Conservation (phyloP, 805 yeast species). For the Scheffersomyces stipitis region DNA sequence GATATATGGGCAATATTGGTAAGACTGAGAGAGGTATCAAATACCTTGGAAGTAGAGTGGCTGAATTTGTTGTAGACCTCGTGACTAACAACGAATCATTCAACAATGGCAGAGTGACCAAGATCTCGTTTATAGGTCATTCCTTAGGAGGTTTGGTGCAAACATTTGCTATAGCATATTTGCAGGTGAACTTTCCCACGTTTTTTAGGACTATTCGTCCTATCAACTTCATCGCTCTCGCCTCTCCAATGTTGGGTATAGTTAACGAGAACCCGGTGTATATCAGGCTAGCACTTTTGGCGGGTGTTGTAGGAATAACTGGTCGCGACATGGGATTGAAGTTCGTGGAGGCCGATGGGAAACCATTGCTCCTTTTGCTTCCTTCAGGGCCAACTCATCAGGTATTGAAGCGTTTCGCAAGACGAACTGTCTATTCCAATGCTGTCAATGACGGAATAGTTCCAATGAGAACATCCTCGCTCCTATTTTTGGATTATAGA, state of each 20-base stretch:
- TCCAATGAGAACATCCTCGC: conserved; percentile 86
- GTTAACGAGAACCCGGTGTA: conserved; percentile 84
- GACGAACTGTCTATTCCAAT: conserved; percentile 87
- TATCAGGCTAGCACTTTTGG: conserved; percentile 77
- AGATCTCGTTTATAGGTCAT: conserved; percentile 87
- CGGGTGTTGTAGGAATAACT: conserved; percentile 89
- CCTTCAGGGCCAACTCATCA: conserved; percentile 74
- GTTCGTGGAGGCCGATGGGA: conserved; percentile 38
- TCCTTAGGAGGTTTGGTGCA: conserved; percentile 93
- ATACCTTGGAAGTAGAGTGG: conserved; percentile 79
- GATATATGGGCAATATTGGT: conserved; percentile 79
- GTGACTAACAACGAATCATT: conserved; percentile 42
- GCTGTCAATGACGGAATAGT: conserved; percentile 93
- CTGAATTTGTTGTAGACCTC: conserved; percentile 64
- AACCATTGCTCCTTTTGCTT: conserved; percentile 71
- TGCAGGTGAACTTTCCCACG: conserved; percentile 65
- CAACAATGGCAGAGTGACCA: conserved; percentile 42
- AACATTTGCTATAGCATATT: conserved; percentile 84
- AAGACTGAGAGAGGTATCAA: conserved; percentile 88
- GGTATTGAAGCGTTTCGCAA: conserved; percentile 59
- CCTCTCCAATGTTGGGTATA: conserved; percentile 88
- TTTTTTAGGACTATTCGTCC: conserved; percentile 70
- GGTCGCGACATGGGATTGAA: conserved; percentile 86
- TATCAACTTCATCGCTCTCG: conserved; percentile 75
- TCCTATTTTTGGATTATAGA: conserved; percentile 82